phyloP scores from a whole-genome alignment of 2,329 filamentous ascomycete species.

The Corynespora cassiicola region DNA sequence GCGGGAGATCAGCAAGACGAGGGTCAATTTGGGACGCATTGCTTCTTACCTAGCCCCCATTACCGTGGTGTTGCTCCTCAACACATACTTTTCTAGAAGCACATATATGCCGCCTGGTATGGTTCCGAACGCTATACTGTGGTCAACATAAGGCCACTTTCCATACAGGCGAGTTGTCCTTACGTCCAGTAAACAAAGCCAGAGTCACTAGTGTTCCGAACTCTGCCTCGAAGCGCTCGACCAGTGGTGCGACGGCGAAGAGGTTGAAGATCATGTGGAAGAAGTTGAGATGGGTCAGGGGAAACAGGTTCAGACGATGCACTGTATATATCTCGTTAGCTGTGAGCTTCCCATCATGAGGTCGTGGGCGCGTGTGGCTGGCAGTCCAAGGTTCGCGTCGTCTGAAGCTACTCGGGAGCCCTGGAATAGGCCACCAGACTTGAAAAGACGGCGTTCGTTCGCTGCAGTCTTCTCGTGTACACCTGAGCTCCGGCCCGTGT shows the following conservation, averaged over 20 bases:
- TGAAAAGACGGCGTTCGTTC: too few relatives aligned
- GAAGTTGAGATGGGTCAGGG: constrained; percentile 81
- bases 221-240: constrained; percentile 93
- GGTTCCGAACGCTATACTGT: constrained; percentile 47
- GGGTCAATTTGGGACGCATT: neutral
- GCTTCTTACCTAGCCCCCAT: constrained; percentile 78
- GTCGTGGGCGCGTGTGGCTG: too few relatives aligned
- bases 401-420: too few relatives aligned
- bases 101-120: constrained; percentile 85
- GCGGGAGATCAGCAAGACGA: too few relatives aligned
- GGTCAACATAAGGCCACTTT: constrained; percentile 26
- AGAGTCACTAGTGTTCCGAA: constrained; percentile 89
- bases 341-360: too few relatives aligned
- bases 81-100: constrained; percentile 74
- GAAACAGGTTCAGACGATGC: constrained; percentile 91
- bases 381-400: too few relatives aligned
- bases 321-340: too few relatives aligned
- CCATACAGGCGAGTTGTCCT: constrained; percentile 44
- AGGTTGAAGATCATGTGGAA: constrained; percentile 83
- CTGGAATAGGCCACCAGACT: too few relatives aligned
- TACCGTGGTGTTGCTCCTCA: constrained; percentile 74
- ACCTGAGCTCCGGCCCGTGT: too few relatives aligned
- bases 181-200: constrained; percentile 88
- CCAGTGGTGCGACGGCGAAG: constrained; percentile 79
- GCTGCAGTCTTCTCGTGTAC: too few relatives aligned